A percentile compares a stretch with the other conserved stretches of the same genome.
These are phyloP conservation scores for Marvania coccoides DNA, from an alignment of 139 green algal genomes.

Conservation along the genomic window DNA sequence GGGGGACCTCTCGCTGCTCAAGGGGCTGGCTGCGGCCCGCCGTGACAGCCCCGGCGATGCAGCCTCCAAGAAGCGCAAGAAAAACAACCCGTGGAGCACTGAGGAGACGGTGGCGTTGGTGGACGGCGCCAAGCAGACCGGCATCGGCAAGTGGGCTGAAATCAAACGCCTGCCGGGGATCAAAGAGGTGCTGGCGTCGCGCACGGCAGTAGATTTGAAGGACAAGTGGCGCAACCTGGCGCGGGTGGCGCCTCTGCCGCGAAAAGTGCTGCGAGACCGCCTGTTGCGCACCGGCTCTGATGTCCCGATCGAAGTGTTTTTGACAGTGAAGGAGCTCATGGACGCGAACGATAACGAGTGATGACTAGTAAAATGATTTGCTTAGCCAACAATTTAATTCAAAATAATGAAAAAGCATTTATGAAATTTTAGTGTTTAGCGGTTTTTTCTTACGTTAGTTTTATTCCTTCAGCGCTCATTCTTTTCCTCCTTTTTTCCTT, in stretches of 20 bases:
- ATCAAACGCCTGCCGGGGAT: slow-evolving; percentile 31
- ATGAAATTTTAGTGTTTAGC: no score
- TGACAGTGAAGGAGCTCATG: neutral
- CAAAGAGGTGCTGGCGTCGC: neutral
- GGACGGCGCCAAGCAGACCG: slow-evolving; percentile 53
- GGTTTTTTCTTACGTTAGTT: no score
- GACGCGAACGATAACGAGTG: neutral
- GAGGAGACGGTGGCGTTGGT: slow-evolving; percentile 61
- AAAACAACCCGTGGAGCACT: slow-evolving; percentile 46
- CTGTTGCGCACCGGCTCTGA: slow-evolving; percentile 3
- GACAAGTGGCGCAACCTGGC: slow-evolving; percentile 34
- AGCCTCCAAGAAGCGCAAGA: slow-evolving; percentile 24
- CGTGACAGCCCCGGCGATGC: neutral
- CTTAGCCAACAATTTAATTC: no score
- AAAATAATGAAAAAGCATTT: no score
- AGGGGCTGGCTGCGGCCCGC: neutral
- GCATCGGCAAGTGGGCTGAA: slow-evolving; percentile 55
- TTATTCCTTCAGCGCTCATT: no score
- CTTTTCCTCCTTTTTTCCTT: no score
- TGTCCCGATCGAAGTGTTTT: slow-evolving; percentile 9
- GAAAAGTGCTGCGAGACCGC: neutral
- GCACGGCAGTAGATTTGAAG: slow-evolving; percentile 20
- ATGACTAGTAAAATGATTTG: no score
- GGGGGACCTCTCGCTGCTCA: no score
- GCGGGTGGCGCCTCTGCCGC: slow-evolving; percentile 10